A percentile compares a stretch with the other conserved stretches of the same genome.
Evolutionary conservation across 345 rosid species (phyloP).

Genomic region (Eucalyptus erythrocorys): DNA sequence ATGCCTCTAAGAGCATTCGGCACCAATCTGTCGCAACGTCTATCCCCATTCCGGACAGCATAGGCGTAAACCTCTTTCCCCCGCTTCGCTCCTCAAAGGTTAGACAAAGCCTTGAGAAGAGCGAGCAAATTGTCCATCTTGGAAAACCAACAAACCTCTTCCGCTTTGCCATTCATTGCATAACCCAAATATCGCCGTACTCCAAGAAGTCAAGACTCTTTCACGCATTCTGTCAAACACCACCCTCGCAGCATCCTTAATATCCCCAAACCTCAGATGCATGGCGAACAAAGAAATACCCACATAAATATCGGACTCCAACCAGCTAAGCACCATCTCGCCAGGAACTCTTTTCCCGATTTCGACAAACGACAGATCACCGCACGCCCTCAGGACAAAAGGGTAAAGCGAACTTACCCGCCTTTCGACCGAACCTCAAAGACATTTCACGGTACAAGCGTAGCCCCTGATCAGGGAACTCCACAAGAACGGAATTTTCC

Average conservation of each 20-base stretch:
- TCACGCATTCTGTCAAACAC: slow-evolving; percentile 15
- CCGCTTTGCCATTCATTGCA: background rate
- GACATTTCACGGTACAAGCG: slow-evolving; percentile 6
- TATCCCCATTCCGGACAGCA: background rate
- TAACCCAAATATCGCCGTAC: slow-evolving; percentile 5
- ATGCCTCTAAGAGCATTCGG: slow-evolving; percentile 8
- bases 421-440: background rate
- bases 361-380: background rate
- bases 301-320: slow-evolving; percentile 1
- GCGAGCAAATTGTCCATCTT: background rate
- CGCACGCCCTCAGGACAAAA: slow-evolving; percentile 12
- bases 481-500: slow-evolving; percentile 14
- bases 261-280: slow-evolving; percentile 1
- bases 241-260: background rate
- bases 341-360: slow-evolving; percentile 3
- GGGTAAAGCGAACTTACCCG: slow-evolving; percentile 10
- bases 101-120: slow-evolving; percentile 1
- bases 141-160: background rate
- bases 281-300: slow-evolving; percentile 3
- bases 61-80: slow-evolving; percentile 5
- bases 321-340: slow-evolving; percentile 1
- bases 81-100: background rate
- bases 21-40: background rate
- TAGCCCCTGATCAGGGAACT: slow-evolving; percentile 13
- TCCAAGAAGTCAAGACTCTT: slow-evolving; percentile 13